These are phyloP conservation scores for Malus hybrid DNA, from an alignment of 331 rosid genomes.

Conservation along the genomic window DNA sequence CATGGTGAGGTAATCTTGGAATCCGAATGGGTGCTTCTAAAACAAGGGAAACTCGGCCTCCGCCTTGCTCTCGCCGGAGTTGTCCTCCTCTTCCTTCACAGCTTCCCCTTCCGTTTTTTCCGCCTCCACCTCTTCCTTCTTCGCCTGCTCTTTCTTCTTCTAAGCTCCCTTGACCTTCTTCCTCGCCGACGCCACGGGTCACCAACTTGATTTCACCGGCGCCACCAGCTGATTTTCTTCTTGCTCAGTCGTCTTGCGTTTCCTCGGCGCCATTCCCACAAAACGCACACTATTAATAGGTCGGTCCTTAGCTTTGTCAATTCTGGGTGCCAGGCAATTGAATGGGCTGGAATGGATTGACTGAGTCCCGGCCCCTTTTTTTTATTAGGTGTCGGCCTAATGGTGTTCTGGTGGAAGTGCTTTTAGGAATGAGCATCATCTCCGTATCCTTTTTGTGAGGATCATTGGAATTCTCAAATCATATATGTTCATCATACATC, in stretches of 20 bases:
- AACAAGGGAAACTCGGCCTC: conserved; percentile 43
- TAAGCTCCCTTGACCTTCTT: conserved; percentile 18
- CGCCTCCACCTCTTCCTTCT: neutral
- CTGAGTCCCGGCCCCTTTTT: too few species aligned
- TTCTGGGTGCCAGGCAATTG: too few species aligned
- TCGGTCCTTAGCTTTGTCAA: too few species aligned
- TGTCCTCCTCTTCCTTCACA: neutral
- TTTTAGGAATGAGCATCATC: too few species aligned
- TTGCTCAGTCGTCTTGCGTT: conserved; percentile 5
- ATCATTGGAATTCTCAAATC: too few species aligned
- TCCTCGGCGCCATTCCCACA: conserved; percentile 34
- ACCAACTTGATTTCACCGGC: too few species aligned
- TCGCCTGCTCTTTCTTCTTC: neutral
- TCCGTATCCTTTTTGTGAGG: too few species aligned
- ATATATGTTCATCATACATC: too few species aligned
- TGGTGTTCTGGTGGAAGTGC: too few species aligned
- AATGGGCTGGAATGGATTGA: too few species aligned
- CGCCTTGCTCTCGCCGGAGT: neutral
- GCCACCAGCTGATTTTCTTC: too few species aligned
- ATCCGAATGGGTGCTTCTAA: conserved; percentile 53
- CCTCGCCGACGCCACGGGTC: neutral
- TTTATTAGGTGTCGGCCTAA: too few species aligned
- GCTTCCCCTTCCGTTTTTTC: neutral
- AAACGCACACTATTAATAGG: neutral
- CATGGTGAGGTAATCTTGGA: conserved; percentile 63